Base-by-base conservation (phyloP, 352 stramenopile species). In the Globisporangium cederbergense region DNA sequence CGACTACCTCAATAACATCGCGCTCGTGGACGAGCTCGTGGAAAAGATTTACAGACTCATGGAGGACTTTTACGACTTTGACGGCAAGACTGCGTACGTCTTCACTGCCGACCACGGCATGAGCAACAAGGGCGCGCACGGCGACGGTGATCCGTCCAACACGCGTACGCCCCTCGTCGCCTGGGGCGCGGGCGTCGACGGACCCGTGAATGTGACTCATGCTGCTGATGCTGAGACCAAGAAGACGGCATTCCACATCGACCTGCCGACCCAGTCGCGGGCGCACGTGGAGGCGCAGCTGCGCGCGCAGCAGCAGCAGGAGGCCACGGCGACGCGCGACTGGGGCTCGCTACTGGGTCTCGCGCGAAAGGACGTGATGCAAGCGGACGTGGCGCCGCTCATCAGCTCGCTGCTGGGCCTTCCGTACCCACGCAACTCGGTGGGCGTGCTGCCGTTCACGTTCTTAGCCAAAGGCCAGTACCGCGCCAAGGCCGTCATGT, bases 51-150 rank as follows among this genome's bases (percentile, higher is more conserved):
- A 82, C 45, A 65, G 64, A 0, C 62, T 91, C 40, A 58, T 93
- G 14, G 80, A 93, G 46, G 81, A 86, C 9, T 91, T 88, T 54
- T 91, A 86, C 60, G 72, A 73, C 50, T 72, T 86, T 22, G 87
- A 94, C 67, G 78, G 71, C 55, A 64, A 67, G 11, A 96, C 87
- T 3, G 78, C 87, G 10, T 96, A 88, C 54, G 75, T 96, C 30
- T 94, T 96, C 66, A 96, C 76, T 4, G 86, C 87, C 2, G 87
- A 96, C 64, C 87, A 96, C 64, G 85, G 87, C 10, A 96, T 96
- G 87, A 88, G 84, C 25, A 71, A 86, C 60, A 90, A 94, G 65
- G 87, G 85, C 30, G 83, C 87, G 3, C 87, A 96, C 63, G 87
- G 83, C 14, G 85, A 96, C 60, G 87, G 87, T 22, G 83, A 93